Base-by-base conservation (phyloP, 2,329 filamentous ascomycete genomes). In the Diplodia seriata region DNA sequence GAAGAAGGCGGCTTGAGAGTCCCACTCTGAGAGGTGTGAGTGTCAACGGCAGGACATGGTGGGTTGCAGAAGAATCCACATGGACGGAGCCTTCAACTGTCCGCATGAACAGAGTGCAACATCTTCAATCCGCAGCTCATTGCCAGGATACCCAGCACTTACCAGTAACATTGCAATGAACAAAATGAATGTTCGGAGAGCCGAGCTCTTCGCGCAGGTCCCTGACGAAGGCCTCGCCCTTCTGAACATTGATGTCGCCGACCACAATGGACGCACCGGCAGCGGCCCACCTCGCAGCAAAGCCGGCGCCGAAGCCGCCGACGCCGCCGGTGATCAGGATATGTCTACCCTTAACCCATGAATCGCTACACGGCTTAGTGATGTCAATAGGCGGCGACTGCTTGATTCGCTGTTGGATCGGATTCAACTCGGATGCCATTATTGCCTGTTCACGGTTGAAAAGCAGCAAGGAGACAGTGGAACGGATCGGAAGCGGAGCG, bases 1-100 rank as follows among this genome's bases (percentile, higher is more conserved):
- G 81, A 91, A 92, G 66, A 91, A 81, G 33, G 83, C 79, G 55
- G 88, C 85, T 73, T 91, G 89, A 6, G 85, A 86, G 53, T 86
- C 79, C 87, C 88, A 91, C 70, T 85, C 81, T 63, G 59, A 47
- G 43, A 38, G 8, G 4, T 2, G 14, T 26, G 18, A 51, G 43
- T 31, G 1, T 50, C 12, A 47, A 20, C 6, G 5, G 40, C 18
- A 47, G 40, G 40, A 26, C 31, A 33, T 33, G 31, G 31, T 33
- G 31, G 8, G 31, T 33, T 33, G 31, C 7, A 4, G 31, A 9
- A 33, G 31, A 47, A 4, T 15, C 15, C 18, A 6, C 18, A 5
- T n/a, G 14, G 40, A 47, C n/a, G 43, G 43, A 47, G 11, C 8
- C 8, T 20, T 47, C 43, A 47, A 20, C 43, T 47, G 9, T 4